Conservation (phyloP, 2,329 filamentous ascomycete species). For the Endoconidiophora polonica region DNA sequence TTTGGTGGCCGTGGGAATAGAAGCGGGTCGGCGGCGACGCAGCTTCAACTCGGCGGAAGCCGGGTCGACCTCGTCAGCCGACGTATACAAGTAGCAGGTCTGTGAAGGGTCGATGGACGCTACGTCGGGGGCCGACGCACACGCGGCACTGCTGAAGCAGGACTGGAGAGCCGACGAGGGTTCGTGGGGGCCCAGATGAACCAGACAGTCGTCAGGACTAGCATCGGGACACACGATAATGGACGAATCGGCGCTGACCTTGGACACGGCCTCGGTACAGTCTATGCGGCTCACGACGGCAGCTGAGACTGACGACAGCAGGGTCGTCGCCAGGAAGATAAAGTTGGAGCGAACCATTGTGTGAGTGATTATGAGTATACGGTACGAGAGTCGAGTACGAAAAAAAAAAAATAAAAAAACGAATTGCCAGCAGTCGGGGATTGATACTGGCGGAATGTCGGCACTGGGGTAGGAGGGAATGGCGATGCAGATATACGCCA, state of each 20-base stretch:
- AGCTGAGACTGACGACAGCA: constrained; percentile 21
- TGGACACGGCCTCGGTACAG: constrained; percentile 14
- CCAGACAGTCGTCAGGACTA: constrained; percentile 29
- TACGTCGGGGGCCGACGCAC: constrained; percentile 17
- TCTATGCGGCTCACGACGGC: constrained; percentile 19
- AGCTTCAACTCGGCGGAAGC: constrained; percentile 6
- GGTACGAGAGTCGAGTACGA: neutral
- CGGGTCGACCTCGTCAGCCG: constrained; percentile 9
- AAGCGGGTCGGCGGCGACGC: constrained; percentile 10
- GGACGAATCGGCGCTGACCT: constrained; percentile 24
- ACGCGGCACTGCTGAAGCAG: constrained; percentile 23
- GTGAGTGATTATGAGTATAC: neutral
- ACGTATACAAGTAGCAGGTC: constrained; percentile 20
- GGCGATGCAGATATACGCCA: too few relatives aligned
- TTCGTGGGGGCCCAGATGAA: constrained; percentile 18
- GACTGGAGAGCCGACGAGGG: constrained; percentile 21
- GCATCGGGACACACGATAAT: constrained; percentile 24
- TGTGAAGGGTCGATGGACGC: constrained; percentile 19
- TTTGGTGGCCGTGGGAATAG: constrained; percentile 1
- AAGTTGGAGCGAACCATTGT: constrained; percentile 12
- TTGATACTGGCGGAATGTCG: too few relatives aligned
- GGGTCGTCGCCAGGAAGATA: constrained; percentile 10
- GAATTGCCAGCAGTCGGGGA: too few relatives aligned
- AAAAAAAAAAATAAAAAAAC: too few relatives aligned
- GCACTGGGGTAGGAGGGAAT: too few relatives aligned